Percentiles rank a stretch among this genome's conserved stretches.
Evolutionary conservation across 2,329 filamentous ascomycete species (phyloP).

Genomic region (Arthrobotrys musiformis): DNA sequence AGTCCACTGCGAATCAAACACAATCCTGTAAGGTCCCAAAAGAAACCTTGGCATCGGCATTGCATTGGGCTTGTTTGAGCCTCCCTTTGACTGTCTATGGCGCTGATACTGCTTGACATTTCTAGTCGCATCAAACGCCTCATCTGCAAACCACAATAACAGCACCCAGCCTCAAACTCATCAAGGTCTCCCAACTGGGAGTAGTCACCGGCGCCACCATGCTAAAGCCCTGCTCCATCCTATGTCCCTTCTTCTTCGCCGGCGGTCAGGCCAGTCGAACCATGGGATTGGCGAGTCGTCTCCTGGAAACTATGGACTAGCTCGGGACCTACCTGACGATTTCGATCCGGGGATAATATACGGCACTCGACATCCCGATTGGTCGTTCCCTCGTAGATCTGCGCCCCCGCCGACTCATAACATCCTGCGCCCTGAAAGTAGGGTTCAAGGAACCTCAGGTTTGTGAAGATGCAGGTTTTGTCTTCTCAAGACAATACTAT

Average conservation of each 20-base stretch:
- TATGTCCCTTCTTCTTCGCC: slow-evolving; percentile 69
- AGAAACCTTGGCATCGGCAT: neutral
- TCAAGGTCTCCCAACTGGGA: slow-evolving; percentile 1
- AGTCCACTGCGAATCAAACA: slow-evolving; percentile 20
- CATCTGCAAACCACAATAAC: slow-evolving; percentile 15
- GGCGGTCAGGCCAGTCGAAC: slow-evolving; percentile 68
- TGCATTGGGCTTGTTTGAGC: neutral
- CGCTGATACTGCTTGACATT: neutral
- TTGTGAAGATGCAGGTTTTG: slow-evolving; percentile 9
- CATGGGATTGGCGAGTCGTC: slow-evolving; percentile 22
- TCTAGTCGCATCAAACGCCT: slow-evolving; percentile 8
- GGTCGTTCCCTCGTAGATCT: slow-evolving; percentile 70
- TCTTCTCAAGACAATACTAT: neutral
- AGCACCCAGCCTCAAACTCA: slow-evolving; percentile 12
- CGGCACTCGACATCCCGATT: slow-evolving; percentile 68
- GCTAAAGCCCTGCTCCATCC: slow-evolving; percentile 61
- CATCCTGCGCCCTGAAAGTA: slow-evolving; percentile 19
- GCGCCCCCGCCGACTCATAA: slow-evolving; percentile 66
- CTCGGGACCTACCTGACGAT: slow-evolving; percentile 64
- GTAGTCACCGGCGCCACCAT: slow-evolving; percentile 47
- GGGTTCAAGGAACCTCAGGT: slow-evolving; percentile 24
- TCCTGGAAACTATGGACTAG: slow-evolving; percentile 50
- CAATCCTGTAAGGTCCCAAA: slow-evolving; percentile 13
- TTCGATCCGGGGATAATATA: slow-evolving; percentile 73
- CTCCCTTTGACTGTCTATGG: neutral